A percentile compares a stretch with the other conserved stretches of the same genome.
Conservation (phyloP, 1,284 basidiomycete genomes). For the Sanghuangporus baumii region DNA sequence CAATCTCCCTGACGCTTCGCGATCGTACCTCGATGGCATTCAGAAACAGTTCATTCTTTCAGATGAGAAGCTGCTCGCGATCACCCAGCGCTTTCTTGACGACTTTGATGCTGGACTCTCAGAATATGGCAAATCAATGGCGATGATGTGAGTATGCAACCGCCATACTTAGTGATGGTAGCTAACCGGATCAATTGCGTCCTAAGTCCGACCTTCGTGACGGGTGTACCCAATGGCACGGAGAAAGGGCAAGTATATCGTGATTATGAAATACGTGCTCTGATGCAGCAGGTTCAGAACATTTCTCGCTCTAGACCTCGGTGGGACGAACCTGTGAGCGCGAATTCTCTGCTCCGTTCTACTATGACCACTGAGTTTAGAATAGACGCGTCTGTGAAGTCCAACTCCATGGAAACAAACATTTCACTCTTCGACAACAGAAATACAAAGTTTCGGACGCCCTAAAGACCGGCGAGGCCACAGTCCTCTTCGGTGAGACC, state of each 20-base stretch:
- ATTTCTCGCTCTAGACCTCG: constrained; percentile 91
- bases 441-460: constrained; percentile 91
- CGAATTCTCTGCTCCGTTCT: constrained; percentile 7
- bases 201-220: constrained; percentile 81
- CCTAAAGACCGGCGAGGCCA: constrained; percentile 85
- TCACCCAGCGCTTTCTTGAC: constrained; percentile 74
- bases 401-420: constrained; percentile 80
- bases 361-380: constrained; percentile 7
- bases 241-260: constrained; percentile 76
- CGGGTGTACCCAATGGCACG: constrained; percentile 83
- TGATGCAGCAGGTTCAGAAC: constrained; percentile 46
- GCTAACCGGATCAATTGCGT: constrained; percentile 18
- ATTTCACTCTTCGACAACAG: constrained; percentile 85
- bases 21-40: constrained; percentile 39
- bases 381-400: constrained; percentile 90
- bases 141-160: constrained; percentile 69
- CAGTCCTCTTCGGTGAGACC: constrained; percentile 74
- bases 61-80: constrained; percentile 53
- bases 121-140: constrained; percentile 73
- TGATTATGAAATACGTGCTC: constrained; percentile 2
- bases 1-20: constrained; percentile 19
- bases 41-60: constrained; percentile 67
- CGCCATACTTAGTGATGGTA: background rate
- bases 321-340: constrained; percentile 89
- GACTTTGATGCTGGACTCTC: constrained; percentile 72